Percentiles rank a stretch among this genome's conserved stretches.
phyloP scores from a whole-genome alignment of 495 filamentous ascomycete genomes.

The Xeromyces bisporus region DNA sequence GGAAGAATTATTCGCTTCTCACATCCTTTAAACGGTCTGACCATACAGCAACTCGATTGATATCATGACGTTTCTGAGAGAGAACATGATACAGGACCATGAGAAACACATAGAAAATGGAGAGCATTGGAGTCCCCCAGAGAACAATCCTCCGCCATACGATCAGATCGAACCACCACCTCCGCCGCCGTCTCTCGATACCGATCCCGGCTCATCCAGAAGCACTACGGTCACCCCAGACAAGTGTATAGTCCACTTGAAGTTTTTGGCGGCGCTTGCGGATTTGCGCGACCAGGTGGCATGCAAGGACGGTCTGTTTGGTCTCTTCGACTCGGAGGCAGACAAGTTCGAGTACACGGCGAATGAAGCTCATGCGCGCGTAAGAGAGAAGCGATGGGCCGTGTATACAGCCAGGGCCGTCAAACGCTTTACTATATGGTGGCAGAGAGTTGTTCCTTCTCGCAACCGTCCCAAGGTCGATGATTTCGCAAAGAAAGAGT shows the following conservation, averaged over 20 bases:
- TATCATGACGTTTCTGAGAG: too few relatives aligned
- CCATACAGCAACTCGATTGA: too few relatives aligned
- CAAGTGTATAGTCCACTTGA: slow-evolving; percentile 58
- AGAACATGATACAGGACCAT: too few relatives aligned
- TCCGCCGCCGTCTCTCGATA: slow-evolving; percentile 4
- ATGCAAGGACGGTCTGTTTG: slow-evolving; percentile 47
- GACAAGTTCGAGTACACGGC: slow-evolving; percentile 5
- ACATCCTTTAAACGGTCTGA: too few relatives aligned
- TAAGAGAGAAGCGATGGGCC: slow-evolving; percentile 69
- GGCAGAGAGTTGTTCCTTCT: slow-evolving; percentile 20
- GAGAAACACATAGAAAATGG: too few relatives aligned
- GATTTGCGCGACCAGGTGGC: slow-evolving; percentile 47
- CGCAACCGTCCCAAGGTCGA: slow-evolving; percentile 1
- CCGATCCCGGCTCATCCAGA: slow-evolving; percentile 4
- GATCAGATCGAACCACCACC: slow-evolving; percentile 4
- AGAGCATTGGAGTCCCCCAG: too few relatives aligned
- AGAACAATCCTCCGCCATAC: slow-evolving; percentile 10
- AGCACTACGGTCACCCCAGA: slow-evolving; percentile 15
- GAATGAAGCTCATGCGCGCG: slow-evolving; percentile 19
- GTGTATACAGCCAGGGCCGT: slow-evolving; percentile 58
- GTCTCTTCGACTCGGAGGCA: slow-evolving; percentile 35
- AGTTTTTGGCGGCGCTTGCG: slow-evolving; percentile 54
- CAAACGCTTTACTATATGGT: slow-evolving; percentile 61
- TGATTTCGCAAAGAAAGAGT: slow-evolving; percentile 1
- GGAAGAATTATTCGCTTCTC: too few relatives aligned